Conservation (phyloP, 2,329 filamentous ascomycete genomes). For the Cryphonectria japonica region DNA sequence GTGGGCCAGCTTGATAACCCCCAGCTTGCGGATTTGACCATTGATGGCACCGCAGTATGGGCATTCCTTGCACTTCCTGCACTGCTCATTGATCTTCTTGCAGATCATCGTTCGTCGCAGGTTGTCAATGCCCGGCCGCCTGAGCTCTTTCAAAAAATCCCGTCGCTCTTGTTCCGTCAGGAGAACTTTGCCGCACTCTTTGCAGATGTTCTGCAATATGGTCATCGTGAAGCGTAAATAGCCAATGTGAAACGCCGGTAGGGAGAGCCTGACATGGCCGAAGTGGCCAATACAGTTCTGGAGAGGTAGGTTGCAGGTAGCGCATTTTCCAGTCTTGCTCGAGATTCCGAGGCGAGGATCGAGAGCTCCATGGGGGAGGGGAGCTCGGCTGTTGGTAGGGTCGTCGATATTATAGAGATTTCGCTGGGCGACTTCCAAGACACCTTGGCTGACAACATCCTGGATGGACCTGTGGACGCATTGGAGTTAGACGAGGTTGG, state of each 20-base stretch:
- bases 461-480: conserved; percentile 72
- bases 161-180: conserved; percentile 80
- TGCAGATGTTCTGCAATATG: conserved; percentile 95
- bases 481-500: conserved; percentile 15
- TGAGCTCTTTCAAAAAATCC: conserved; percentile 76
- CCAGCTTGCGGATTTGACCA: conserved; percentile 88
- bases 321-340: conserved; percentile 77
- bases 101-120: conserved; percentile 80
- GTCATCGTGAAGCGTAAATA: conserved; percentile 93
- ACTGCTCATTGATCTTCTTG: conserved; percentile 88
- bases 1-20: conserved; percentile 91
- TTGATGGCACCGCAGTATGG: conserved; percentile 82
- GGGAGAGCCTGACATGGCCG: conserved; percentile 85
- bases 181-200: conserved; percentile 84
- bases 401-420: conserved; percentile 90
- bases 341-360: conserved; percentile 89
- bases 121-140: conserved; percentile 83
- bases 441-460: conserved; percentile 93
- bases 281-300: conserved; percentile 94
- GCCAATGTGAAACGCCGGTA: conserved; percentile 94
- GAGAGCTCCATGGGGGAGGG: conserved; percentile 82
- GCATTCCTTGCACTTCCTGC: conserved; percentile 83
- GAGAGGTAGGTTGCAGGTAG: conserved; percentile 81
- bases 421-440: conserved; percentile 91
- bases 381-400: conserved; percentile 64